Evolutionary conservation across 306 rosid genomes (phyloP).

Genomic region (Nissolia schottii): DNA sequence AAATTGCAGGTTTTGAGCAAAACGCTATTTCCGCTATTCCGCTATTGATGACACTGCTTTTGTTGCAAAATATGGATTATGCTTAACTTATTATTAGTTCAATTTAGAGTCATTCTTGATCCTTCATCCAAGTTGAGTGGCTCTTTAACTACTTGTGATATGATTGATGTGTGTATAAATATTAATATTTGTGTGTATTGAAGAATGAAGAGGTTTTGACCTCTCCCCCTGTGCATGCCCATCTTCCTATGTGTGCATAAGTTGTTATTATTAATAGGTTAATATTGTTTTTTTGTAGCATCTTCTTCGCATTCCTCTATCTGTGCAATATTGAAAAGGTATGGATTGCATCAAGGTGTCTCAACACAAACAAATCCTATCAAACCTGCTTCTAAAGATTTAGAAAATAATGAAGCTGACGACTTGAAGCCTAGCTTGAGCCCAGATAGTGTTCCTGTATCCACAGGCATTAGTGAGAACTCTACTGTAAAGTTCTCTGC

Average conservation of each 20-base stretch:
- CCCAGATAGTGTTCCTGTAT: constrained; percentile 21
- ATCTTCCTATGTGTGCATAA: background rate
- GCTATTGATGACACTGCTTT: too few relatives aligned
- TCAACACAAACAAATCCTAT: constrained; percentile 35
- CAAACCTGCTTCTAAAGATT: constrained; percentile 35
- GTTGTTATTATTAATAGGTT: background rate
- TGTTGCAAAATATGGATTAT: background rate
- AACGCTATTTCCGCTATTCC: too few relatives aligned
- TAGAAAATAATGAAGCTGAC: constrained; percentile 26
- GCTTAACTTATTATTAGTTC: background rate
- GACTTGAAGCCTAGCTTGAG: constrained; percentile 15
- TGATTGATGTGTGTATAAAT: background rate
- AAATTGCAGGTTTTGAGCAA: too few relatives aligned
- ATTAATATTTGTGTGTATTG: background rate
- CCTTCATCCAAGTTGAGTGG: background rate
- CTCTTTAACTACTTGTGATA: background rate
- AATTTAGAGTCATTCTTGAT: background rate
- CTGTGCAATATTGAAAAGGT: constrained; percentile 29
- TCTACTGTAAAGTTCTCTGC: constrained; percentile 40
- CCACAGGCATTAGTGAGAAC: constrained; percentile 5
- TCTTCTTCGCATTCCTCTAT: constrained; percentile 41
- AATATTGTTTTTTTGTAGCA: constrained; percentile 41
- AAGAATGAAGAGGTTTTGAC: background rate
- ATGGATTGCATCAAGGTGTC: constrained; percentile 28
- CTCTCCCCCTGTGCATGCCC: background rate